A percentile compares a stretch with the other conserved stretches of the same genome.
Conservation (phyloP, 441 rosid species). For the Francoa sonchifolia region DNA sequence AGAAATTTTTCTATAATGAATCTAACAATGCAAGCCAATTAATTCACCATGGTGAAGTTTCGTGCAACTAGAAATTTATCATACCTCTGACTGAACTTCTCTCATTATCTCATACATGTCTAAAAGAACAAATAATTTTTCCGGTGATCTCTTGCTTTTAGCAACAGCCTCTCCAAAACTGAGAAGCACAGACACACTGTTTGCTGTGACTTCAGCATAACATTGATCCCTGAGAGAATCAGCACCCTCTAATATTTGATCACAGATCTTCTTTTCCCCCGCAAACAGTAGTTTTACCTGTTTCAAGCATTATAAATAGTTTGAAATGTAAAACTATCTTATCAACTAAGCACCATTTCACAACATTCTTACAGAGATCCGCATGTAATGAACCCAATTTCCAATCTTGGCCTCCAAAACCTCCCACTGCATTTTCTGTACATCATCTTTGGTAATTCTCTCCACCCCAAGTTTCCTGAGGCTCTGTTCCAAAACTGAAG, state of each 20-base stretch:
- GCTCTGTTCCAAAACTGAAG: slow-evolving; percentile 81
- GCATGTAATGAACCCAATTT: slow-evolving; percentile 94
- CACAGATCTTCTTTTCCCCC: slow-evolving; percentile 79
- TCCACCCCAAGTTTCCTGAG: slow-evolving; percentile 81
- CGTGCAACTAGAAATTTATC: too few relatives aligned
- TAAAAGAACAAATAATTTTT: slow-evolving; percentile 65
- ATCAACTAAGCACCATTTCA: slow-evolving; percentile 1
- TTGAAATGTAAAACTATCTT: slow-evolving; percentile 4
- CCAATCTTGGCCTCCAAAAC: slow-evolving; percentile 94
- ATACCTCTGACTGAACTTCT: slow-evolving; percentile 80
- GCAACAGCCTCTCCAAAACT: slow-evolving; percentile 92
- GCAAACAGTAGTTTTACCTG: slow-evolving; percentile 81
- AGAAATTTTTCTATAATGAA: too few relatives aligned
- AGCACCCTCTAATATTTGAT: slow-evolving; percentile 62
- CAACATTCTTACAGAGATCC: slow-evolving; percentile 56
- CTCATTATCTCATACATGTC: slow-evolving; percentile 97
- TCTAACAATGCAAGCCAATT: too few relatives aligned
- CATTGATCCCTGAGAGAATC: slow-evolving; percentile 68
- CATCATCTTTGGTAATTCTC: slow-evolving; percentile 87
- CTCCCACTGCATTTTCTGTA: slow-evolving; percentile 98
- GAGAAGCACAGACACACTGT: slow-evolving; percentile 60
- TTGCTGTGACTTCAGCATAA: slow-evolving; percentile 75
- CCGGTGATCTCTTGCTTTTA: slow-evolving; percentile 90
- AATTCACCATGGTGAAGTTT: too few relatives aligned
- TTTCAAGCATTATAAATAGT: slow-evolving; percentile 17